Base-by-base conservation (phyloP, 352 stramenopile species). In the Peronosclerospora sorghi region DNA sequence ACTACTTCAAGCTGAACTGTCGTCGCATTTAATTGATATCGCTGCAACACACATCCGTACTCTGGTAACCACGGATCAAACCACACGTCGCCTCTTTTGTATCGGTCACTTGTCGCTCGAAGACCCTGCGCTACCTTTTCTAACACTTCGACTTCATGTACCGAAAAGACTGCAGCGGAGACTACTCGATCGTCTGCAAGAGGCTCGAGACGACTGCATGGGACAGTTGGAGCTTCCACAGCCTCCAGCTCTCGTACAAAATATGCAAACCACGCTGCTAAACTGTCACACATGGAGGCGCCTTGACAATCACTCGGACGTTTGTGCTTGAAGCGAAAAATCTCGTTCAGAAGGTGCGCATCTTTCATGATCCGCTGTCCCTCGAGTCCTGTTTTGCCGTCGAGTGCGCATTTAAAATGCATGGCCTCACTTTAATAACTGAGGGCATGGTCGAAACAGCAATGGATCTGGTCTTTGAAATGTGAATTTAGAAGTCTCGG, bases 301-400 rank as follows among this genome's bases (percentile, higher is more conserved):
- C 59, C 45, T 34, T 79, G 70, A 1, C 34, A 19, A 0, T 45
- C 26, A n/a, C 54, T 75, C 5, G 70, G 65, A 0, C 32, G 12
- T 29, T 69, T 59, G 53, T 73, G 43, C 51, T 62, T 62, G 41
- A 76, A 77, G 24, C 62, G 64, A 36, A 80, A 71, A 5, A 77
- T 35, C 5, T 53, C 50, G 19, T 60, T 59, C 9, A 75, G 34
- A 4, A 59, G 34, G 17, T 59, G 51, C 0, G 49, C 14, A 2
- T 45, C 36, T 26, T 26, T 26, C 21, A 26, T 26, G 3, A 6
- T 26, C 6, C 4, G 3, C 6, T 26, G 21, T 26, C 6, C 6
- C 21, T 26, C 6, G 21, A n/a, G n/a, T n/a, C n/a, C n/a, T 26
- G 21, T 26, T 26, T 26, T 6, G 21, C 21, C 4, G 3, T 26